Evolutionary conservation across 140 eudicot genomes (phyloP).

Genomic region (Oenanthe javanica): DNA sequence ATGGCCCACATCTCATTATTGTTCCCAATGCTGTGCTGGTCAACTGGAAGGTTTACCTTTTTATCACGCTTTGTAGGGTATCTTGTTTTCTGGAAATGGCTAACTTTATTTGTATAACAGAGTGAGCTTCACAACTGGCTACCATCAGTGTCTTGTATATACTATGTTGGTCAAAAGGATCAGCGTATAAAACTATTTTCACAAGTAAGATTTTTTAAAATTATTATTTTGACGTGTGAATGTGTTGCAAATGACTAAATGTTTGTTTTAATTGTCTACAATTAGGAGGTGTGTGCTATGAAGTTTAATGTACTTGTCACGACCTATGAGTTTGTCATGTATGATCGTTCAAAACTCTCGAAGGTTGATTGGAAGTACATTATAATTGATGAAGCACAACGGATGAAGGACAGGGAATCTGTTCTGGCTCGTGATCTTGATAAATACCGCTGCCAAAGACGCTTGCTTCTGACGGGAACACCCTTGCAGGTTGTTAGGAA

Average conservation of each 20-base stretch:
- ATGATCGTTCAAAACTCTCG: constrained; percentile 81
- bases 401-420: constrained; percentile 98
- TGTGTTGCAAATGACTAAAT: background rate
- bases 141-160: constrained; percentile 90
- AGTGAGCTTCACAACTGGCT: constrained; percentile 96
- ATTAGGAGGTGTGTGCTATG: constrained; percentile 82
- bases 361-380: constrained; percentile 97
- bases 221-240: background rate
- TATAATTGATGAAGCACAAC: constrained; percentile 93
- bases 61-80: background rate
- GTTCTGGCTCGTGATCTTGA: constrained; percentile 99
- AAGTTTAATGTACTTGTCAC: constrained; percentile 95
- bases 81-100: background rate
- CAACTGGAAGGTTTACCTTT: constrained; percentile 84
- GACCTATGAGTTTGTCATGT: constrained; percentile 94
- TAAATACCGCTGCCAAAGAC: constrained; percentile 96
- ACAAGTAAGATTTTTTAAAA: constrained; percentile 49
- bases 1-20: constrained; percentile 98
- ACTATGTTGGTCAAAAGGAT: constrained; percentile 86
- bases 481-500: constrained; percentile 68
- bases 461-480: constrained; percentile 93
- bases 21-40: constrained; percentile 99
- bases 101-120: constrained; percentile 35
- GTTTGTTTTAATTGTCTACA: background rate
- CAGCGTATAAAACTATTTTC: constrained; percentile 84